Evolutionary conservation across 495 filamentous ascomycete genomes (phyloP).

Genomic region (Xylaria cubensis): DNA sequence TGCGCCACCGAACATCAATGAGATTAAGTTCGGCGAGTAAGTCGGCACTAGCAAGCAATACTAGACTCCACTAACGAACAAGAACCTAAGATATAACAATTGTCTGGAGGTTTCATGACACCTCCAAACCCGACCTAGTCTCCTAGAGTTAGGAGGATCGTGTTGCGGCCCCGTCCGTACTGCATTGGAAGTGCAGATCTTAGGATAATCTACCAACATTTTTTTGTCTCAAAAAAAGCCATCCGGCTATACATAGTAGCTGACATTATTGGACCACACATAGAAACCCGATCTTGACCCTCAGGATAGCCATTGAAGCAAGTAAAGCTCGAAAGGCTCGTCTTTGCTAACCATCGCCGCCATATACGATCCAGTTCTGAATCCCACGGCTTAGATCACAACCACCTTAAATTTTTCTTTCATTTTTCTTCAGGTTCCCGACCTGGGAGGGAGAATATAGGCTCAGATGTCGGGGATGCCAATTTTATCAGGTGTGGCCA

Average conservation of each 20-base stretch:
- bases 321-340: not conserved
- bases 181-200: not conserved
- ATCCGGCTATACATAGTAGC: not conserved
- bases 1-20: not conserved
- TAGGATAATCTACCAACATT: not conserved
- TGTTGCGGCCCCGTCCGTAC: not conserved
- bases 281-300: not conserved
- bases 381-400: not conserved
- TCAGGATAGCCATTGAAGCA: not conserved
- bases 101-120: not conserved
- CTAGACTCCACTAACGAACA: not conserved
- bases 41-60: not conserved
- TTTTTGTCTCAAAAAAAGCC: not conserved
- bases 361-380: not conserved
- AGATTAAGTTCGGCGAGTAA: not conserved
- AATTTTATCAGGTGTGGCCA: not conserved
- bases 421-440: not conserved
- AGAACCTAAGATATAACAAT: not conserved
- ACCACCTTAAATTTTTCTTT: not conserved
- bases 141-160: not conserved
- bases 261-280: not conserved
- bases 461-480: not conserved
- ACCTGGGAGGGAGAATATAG: not conserved
- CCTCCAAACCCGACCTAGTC: not conserved
- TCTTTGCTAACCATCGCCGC: not conserved